Conservation (phyloP, 345 rosid species). For the Salix exigua region DNA sequence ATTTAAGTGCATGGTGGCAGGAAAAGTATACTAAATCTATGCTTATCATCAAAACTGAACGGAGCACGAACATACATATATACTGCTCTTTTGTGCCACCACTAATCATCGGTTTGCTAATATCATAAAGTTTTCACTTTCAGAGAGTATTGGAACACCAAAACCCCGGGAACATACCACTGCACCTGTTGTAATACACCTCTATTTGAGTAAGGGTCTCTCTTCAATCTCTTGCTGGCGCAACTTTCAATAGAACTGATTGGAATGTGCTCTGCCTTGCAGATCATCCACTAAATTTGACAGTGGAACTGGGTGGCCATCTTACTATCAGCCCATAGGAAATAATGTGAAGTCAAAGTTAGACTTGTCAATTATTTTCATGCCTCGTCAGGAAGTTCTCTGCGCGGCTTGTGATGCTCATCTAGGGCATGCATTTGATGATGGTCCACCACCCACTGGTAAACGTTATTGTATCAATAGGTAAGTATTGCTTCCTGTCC, state of each 20-base stretch:
- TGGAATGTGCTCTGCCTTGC: constrained; percentile 10
- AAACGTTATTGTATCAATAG: constrained; percentile 87
- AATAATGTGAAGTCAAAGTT: constrained; percentile 63
- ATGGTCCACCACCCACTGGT: constrained; percentile 85
- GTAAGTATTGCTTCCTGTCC: constrained; percentile 19
- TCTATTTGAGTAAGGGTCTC: constrained; percentile 58
- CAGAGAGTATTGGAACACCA: constrained; percentile 85
- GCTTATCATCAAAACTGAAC: no score
- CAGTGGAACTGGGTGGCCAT: constrained; percentile 99
- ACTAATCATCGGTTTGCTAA: no score
- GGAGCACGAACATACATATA: no score
- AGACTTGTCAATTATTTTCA: constrained; percentile 75
- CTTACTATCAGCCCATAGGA: constrained; percentile 69
- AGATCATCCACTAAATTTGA: constrained; percentile 90
- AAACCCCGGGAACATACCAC: constrained; percentile 74
- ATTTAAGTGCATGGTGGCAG: no score
- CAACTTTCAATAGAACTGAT: background rate
- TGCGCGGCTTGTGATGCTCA: constrained; percentile 71
- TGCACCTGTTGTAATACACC: constrained; percentile 84
- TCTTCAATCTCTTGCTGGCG: background rate
- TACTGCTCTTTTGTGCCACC: no score
- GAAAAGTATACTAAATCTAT: no score
- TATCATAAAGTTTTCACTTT: background rate
- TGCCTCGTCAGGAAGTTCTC: constrained; percentile 83
- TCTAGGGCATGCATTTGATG: constrained; percentile 87